Percentiles rank a stretch among this genome's conserved stretches.
Conservation (phyloP, 805 yeast species). For the Saccharomycopsis synnaedendra region DNA sequence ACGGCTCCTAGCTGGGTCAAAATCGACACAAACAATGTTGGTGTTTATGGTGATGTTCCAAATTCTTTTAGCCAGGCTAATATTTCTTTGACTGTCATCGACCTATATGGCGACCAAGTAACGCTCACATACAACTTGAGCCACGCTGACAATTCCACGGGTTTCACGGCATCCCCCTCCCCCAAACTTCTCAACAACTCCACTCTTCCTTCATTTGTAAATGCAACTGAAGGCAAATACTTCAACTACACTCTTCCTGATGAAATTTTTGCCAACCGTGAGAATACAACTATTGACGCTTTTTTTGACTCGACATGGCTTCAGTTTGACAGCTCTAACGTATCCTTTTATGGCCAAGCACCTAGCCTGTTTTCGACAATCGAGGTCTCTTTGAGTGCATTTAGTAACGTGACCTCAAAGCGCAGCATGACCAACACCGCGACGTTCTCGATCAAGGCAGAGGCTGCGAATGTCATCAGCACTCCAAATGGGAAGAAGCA, state of each 20-base stretch:
- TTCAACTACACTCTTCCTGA: slow-evolving; percentile 45
- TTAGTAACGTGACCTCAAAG: background rate
- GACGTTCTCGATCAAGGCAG: too few species aligned
- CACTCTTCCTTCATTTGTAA: slow-evolving; percentile 27
- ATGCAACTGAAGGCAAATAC: slow-evolving; percentile 56
- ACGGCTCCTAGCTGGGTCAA: slow-evolving; percentile 39
- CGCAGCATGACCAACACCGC: too few species aligned
- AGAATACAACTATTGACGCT: slow-evolving; percentile 34
- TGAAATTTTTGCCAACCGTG: slow-evolving; percentile 46
- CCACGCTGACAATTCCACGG: slow-evolving; percentile 35
- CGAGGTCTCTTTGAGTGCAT: slow-evolving; percentile 30
- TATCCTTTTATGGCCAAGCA: slow-evolving; percentile 59
- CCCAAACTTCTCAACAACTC: slow-evolving; percentile 1
- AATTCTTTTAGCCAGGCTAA: slow-evolving; percentile 23
- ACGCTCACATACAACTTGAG: slow-evolving; percentile 34
- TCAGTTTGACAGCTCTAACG: slow-evolving; percentile 42
- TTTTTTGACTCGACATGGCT: slow-evolving; percentile 49
- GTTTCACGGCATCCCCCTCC: slow-evolving; percentile 19
- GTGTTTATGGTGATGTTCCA: slow-evolving; percentile 50
- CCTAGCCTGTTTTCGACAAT: slow-evolving; percentile 37
- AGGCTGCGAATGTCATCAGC: too few species aligned
- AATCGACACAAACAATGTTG: slow-evolving; percentile 27
- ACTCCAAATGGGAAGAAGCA: too few species aligned
- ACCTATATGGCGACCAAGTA: slow-evolving; percentile 49
- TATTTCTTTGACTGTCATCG: slow-evolving; percentile 37